Conservation (phyloP, 2,329 filamentous ascomycete species). For the Fusarium avenaceum region DNA sequence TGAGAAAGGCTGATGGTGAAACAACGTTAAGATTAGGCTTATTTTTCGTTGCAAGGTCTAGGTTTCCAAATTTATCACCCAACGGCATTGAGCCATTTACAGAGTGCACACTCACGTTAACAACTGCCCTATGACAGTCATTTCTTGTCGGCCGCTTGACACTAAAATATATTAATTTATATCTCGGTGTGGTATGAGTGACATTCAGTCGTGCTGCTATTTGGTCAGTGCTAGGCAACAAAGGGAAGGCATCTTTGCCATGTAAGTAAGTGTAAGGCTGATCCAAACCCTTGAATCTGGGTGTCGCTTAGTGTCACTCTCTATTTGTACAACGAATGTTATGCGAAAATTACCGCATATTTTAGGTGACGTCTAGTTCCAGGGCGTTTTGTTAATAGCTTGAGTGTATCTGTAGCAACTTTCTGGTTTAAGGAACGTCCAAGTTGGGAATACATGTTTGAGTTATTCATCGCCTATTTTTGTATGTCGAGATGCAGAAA, state of each 20-base stretch:
- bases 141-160: no score
- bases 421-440: no score
- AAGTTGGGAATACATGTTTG: no score
- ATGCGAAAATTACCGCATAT: no score
- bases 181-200: neutral
- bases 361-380: no score
- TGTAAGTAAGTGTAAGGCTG: neutral
- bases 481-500: no score
- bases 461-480: no score
- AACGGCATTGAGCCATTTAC: neutral
- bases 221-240: neutral
- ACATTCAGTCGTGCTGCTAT: neutral
- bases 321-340: no score
- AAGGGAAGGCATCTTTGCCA: neutral
- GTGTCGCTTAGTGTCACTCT: no score
- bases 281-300: neutral
- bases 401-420: no score
- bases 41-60: neutral
- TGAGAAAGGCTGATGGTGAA: neutral
- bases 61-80: no score
- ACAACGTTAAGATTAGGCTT: neutral
- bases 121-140: neutral
- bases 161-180: neutral
- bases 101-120: neutral
- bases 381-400: no score